A percentile compares a stretch with the other conserved stretches of the same genome.
phyloP scores from a whole-genome alignment of 176 grass and related monocot genomes.

The Pharus latifolius region DNA sequence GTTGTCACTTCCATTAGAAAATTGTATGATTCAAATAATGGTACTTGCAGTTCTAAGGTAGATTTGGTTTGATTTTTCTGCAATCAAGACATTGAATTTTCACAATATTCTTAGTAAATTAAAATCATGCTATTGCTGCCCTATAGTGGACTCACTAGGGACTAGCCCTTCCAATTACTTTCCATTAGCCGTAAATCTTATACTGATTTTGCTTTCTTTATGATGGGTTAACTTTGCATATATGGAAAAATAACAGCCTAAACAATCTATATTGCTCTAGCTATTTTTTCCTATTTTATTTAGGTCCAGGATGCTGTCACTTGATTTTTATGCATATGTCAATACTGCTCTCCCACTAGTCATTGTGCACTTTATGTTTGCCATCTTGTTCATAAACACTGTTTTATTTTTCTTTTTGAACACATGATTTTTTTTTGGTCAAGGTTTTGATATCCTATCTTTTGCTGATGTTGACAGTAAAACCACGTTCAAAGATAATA shows the following conservation, averaged over 20 bases:
- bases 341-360: not conserved
- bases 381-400: not conserved
- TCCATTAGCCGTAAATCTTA: not conserved
- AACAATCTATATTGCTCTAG: not conserved
- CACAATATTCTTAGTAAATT: not conserved
- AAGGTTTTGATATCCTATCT: not conserved
- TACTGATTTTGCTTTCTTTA: not conserved
- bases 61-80: not conserved
- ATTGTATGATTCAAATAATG: not conserved
- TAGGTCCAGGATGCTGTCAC: not conserved
- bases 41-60: not conserved
- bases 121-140: not conserved
- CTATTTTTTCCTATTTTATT: not conserved
- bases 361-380: not conserved
- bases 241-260: not conserved
- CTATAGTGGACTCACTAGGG: not conserved
- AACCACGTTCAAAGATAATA: not conserved
- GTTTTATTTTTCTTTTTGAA: not conserved
- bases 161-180: not conserved
- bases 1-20: not conserved
- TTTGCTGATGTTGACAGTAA: not conserved
- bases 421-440: not conserved
- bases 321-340: slow-evolving; percentile 1
- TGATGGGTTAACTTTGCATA: not conserved
- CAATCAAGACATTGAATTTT: not conserved